A percentile compares a stretch with the other conserved stretches of the same genome.
These are phyloP conservation scores for Berberis thunbergii DNA, from an alignment of 164 flowering plant species.

Conservation along the genomic window DNA sequence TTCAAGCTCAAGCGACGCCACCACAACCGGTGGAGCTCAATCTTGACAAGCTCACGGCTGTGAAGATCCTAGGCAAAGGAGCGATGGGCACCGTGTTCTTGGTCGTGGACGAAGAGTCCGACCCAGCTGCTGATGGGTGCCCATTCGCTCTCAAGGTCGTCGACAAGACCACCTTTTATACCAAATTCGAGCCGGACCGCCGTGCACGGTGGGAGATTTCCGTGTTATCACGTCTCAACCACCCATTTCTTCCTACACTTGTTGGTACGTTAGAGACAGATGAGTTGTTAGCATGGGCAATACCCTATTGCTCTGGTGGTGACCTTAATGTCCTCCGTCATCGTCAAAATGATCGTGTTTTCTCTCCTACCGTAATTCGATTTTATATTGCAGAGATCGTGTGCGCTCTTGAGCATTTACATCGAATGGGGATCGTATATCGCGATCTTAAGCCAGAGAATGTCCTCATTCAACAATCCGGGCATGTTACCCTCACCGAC, in stretches of 20 bases:
- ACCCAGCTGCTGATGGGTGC: conserved; percentile 23
- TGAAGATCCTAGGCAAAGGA: conserved; percentile 71
- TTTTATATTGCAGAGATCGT: conserved; percentile 74
- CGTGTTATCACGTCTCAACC: conserved; percentile 46
- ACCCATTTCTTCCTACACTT: conserved; percentile 74
- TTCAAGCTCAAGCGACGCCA: no score
- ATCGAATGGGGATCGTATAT: conserved; percentile 55
- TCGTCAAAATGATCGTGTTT: conserved; percentile 12
- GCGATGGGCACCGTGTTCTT: conserved; percentile 94
- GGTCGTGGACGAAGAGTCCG: conserved; percentile 31
- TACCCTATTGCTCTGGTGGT: conserved; percentile 83
- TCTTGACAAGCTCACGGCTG: conserved; percentile 39
- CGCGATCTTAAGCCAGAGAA: conserved; percentile 86
- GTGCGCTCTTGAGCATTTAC: conserved; percentile 64
- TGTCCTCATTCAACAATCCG: conserved; percentile 55
- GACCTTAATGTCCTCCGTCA: conserved; percentile 85
- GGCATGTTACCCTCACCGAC: conserved; percentile 71
- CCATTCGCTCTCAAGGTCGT: conserved; percentile 88
- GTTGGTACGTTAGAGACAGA: conserved; percentile 41
- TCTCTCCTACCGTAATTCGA: conserved; percentile 36
- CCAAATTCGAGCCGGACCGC: conserved; percentile 55
- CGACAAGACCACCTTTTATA: conserved; percentile 34
- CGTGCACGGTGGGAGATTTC: conserved; percentile 88
- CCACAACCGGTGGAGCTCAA: conserved; percentile 21
- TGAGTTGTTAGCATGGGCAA: conserved; percentile 67